These are phyloP conservation scores for Pythium utonaiense DNA, from an alignment of 352 stramenopile genomes.

Conservation along the genomic window DNA sequence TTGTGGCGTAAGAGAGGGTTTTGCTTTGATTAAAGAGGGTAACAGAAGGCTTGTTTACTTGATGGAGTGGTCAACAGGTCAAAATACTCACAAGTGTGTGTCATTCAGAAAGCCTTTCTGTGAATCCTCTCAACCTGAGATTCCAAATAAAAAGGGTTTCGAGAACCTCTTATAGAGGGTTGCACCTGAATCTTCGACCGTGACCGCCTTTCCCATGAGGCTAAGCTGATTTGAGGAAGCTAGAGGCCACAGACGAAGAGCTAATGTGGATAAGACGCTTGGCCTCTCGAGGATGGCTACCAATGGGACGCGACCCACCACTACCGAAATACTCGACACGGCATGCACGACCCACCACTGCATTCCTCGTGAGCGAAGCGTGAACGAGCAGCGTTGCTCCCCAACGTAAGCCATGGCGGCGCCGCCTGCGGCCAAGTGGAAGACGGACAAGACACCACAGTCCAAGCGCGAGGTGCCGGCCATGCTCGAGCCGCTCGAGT, in stretches of 20 bases:
- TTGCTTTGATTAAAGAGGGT: no score
- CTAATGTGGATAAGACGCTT: slow-evolving; percentile 7
- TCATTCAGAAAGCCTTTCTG: no score
- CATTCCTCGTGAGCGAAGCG: not conserved
- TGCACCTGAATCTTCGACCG: no score
- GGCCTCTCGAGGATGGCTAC: slow-evolving; percentile 7
- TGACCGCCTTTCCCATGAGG: no score
- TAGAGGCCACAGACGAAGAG: not conserved
- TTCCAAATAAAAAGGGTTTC: no score
- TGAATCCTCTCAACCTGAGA: no score
- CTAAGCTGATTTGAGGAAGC: no score
- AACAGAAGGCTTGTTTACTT: no score
- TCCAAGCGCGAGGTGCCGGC: slow-evolving; percentile 33
- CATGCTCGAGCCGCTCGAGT: slow-evolving; percentile 56
- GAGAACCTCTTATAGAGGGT: no score
- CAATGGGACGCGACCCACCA: not conserved
- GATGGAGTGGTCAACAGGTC: no score
- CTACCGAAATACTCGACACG: not conserved
- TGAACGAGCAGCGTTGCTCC: not conserved
- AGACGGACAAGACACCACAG: slow-evolving; percentile 17
- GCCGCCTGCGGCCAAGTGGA: slow-evolving; percentile 20
- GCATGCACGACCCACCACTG: not conserved
- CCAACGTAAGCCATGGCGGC: slow-evolving; percentile 12
- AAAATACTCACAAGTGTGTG: no score
- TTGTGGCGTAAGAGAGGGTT: no score